Percentiles rank a stretch among this genome's conserved stretches.
These are phyloP conservation scores for Fusarium coicis DNA, from an alignment of 2,329 filamentous ascomycete species.

Conservation along the genomic window DNA sequence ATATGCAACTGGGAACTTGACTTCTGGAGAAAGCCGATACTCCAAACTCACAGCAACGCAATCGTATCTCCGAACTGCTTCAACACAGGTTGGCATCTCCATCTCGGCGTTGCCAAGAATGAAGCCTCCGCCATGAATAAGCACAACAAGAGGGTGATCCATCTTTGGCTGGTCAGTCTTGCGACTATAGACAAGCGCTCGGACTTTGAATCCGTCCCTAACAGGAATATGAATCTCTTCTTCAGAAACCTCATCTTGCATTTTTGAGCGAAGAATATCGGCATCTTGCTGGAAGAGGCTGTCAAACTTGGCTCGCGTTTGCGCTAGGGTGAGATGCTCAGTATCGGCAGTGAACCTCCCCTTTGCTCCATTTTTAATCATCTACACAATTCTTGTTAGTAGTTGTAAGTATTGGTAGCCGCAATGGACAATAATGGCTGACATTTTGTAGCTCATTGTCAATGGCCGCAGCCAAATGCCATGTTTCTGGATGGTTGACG, in stretches of 20 bases:
- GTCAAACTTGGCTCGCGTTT: neutral
- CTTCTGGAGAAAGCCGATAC: neutral
- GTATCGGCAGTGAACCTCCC: neutral
- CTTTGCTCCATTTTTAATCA: neutral
- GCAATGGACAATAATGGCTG: neutral
- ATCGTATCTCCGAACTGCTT: neutral
- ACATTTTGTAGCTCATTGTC: neutral
- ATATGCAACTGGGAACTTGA: neutral
- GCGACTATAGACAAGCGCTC: neutral
- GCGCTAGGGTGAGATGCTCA: fast-evolving
- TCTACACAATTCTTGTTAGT: neutral
- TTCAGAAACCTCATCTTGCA: neutral
- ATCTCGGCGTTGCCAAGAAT: neutral
- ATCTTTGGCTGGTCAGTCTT: neutral
- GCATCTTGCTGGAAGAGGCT: neutral
- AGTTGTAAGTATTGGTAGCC: too few relatives aligned
- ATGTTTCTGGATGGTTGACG: neutral
- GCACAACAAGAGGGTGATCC: neutral
- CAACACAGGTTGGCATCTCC: neutral
- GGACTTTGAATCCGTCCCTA: neutral
- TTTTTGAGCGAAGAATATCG: neutral
- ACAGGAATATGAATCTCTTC: neutral
- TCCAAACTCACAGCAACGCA: neutral
- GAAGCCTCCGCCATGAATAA: neutral
- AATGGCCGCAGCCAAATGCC: neutral